Base-by-base conservation (phyloP, 805 yeast genomes). In the Pichia occidentalis region DNA sequence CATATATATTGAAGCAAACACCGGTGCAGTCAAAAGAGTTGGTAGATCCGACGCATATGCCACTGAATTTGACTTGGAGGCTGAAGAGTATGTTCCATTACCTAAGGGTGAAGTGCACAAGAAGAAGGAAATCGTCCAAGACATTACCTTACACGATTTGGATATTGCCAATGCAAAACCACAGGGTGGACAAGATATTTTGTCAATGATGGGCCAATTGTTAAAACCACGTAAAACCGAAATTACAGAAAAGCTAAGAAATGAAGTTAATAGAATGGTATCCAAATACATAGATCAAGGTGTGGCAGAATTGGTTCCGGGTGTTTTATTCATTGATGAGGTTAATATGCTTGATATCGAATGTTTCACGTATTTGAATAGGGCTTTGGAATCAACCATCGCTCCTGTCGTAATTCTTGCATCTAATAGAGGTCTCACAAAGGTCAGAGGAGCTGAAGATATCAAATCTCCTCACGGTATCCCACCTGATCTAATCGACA, bases 271-370 rank as follows among this genome's bases (percentile, higher is more conserved):
- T 65, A 80, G 88, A 30, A 88, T 92, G 65, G 96, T 92, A 37
- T 95, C 94, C 16, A 97, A 92, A 64, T 92, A 97, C 95, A 86
- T 84, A 54, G 97, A 92, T 65, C 97, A 92, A 69, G 97, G 98
- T 43, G 92, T 92, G 62, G 98, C 98, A 9, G 94, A 90, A 59
- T 86, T 92, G 48, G 86, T 86, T 29, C 97, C 98, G 11, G 99
- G 99, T 52, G 99, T 92, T 13, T 68, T 92, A 52, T 92, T 92
- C 63, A 92, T 92, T 51, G 99, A 92, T 64, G 99, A 92, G 67
- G 97, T 88, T 30, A 94, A 92, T 66, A 92, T 92, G 98, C 71
- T 92, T 52, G 98, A 92, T 59, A 81, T 92, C 46, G 99, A 92
- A 69, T 85, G 95, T 59, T 92, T 92, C 67, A 85, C 98, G 10